Evolutionary conservation across 352 stramenopile species (phyloP).

Genomic region (Globisporangium lucens): DNA sequence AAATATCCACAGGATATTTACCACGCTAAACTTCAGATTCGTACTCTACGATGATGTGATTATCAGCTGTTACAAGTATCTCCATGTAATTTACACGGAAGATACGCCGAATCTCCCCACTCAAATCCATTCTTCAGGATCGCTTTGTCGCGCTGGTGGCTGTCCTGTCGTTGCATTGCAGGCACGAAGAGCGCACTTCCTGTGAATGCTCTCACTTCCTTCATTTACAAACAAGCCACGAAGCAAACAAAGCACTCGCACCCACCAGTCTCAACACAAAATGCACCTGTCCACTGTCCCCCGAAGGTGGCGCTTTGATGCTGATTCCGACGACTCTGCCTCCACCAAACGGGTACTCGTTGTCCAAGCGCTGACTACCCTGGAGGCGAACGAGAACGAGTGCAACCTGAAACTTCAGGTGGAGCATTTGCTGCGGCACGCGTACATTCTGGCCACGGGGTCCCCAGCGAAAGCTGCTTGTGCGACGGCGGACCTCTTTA

Average conservation of each 20-base stretch:
- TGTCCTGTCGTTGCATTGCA: not conserved
- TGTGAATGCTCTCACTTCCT: not conserved
- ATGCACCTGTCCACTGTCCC: not conserved
- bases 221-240: not conserved
- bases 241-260: not conserved
- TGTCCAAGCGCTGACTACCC: not conserved
- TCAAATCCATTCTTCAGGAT: not conserved
- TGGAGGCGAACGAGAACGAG: not conserved
- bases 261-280: not conserved
- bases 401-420: not conserved
- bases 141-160: not conserved
- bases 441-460: not conserved
- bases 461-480: not conserved
- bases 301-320: not conserved
- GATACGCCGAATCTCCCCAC: not conserved
- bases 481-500: not conserved
- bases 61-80: not conserved
- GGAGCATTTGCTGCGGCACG: not conserved
- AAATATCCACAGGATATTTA: not conserved
- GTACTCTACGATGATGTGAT: not conserved
- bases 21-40: not conserved
- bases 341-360: not conserved
- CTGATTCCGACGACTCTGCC: not conserved
- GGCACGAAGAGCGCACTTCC: not conserved
- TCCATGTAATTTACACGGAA: not conserved